Evolutionary conservation across 148 eudicot genomes (phyloP).

Genomic region (Rhododendron vialii): DNA sequence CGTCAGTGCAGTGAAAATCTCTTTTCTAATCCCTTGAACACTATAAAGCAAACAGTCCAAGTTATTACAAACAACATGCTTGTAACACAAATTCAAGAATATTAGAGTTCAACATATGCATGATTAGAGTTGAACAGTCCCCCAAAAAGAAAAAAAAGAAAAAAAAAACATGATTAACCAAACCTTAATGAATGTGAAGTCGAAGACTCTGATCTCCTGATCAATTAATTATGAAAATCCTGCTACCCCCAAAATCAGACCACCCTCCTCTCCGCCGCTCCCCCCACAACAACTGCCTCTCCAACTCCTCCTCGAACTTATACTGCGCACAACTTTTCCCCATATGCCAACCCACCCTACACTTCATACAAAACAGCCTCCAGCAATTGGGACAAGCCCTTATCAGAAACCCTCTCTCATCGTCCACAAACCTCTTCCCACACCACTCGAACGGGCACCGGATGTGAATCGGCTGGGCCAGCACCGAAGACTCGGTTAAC

Average conservation of each 20-base stretch:
- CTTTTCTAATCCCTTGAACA: no score
- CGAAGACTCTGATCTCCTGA: background rate
- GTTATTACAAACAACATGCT: no score
- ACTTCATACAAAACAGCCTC: background rate
- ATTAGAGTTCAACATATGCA: background rate
- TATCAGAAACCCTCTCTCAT: background rate
- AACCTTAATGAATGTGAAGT: background rate
- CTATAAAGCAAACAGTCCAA: no score
- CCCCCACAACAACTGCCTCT: background rate
- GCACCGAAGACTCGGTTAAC: background rate
- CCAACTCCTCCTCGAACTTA: background rate
- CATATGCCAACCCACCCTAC: constrained; percentile 1
- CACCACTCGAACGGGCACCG: background rate
- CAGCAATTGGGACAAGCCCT: constrained; percentile 3
- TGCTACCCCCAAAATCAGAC: background rate
- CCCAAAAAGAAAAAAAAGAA: background rate
- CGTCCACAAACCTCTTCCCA: background rate
- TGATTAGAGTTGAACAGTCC: background rate
- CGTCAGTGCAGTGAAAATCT: no score
- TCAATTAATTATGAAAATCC: background rate
- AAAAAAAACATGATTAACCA: background rate
- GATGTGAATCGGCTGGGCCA: background rate
- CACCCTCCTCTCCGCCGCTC: background rate
- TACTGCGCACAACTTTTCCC: background rate
- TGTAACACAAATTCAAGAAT: no score